Base-by-base conservation (phyloP, 495 filamentous ascomycete species). In the Trichoderma orchidacearum region DNA sequence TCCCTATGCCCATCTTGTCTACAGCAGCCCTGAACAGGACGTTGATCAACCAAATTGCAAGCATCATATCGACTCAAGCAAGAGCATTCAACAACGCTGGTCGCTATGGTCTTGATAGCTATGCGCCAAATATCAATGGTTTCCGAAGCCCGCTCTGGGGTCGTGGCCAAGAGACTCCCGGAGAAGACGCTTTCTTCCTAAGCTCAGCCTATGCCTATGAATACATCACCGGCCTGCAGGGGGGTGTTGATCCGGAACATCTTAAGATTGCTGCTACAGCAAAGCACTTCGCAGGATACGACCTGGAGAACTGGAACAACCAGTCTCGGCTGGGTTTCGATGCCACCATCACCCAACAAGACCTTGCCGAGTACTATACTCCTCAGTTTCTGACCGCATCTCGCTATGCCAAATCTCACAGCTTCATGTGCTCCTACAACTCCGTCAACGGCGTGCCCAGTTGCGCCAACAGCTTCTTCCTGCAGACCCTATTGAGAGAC, bases 121-220 rank as follows among this genome's bases (percentile, higher is more conserved):
- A 82, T 70, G 78, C 84, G 0, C 84, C 84, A 1, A 84, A 87
- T 60, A 84, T 87, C 67, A 88, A 88, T 63, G 73, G 78, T 1
- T 87, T 83, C 70, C 65, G 65, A 31, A 72, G 76, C 38, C 75
- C 76, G 3, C 63, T 70, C 54, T 73, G 75, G 70, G 75, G 75
- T 1, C 59, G 73, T 9, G 68, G 68, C 1, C 56, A 56, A 3
- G 68, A 71, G 48, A 72, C 69, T 0, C 70, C 67, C 5, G 68
- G 70, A 4, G 82, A 85, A 62, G 82, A 86, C 65, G 72, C 78
- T 0, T 11, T 11, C 21, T 75, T 75, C 60, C 73, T 71, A 45
- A 70, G 85, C 4, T 72, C 72, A 18, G 71, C 74, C 0, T 86
- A 83, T 53, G 78, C 79, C 0, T 76, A 77, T 38, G 74, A 78